Conservation (phyloP, 140 eudicot species). For the Cichorium intybus region DNA sequence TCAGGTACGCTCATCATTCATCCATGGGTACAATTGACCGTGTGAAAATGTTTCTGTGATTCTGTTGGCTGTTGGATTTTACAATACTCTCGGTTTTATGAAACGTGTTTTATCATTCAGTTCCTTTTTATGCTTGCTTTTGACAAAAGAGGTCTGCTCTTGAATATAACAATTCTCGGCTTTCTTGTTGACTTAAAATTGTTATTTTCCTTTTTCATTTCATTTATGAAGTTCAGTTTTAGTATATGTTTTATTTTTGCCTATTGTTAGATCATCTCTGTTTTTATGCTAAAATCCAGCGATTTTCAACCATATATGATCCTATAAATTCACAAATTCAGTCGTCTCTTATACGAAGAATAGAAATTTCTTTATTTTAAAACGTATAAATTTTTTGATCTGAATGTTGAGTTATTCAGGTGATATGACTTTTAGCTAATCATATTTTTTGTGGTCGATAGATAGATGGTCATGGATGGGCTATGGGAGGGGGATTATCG, state of each 20-base stretch:
- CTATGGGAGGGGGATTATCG: constrained; percentile 36
- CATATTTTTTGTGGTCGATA: constrained; percentile 9
- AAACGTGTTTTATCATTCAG: neutral
- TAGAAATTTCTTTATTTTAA: neutral
- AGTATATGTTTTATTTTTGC: constrained; percentile 1
- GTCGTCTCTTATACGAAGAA: neutral
- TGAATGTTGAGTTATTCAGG: constrained; percentile 4
- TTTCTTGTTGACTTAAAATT: constrained; percentile 16
- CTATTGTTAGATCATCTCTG: constrained; percentile 3
- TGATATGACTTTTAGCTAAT: neutral
- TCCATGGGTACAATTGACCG: neutral
- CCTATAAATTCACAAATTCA: constrained; percentile 5
- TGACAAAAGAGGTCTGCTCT: constrained; percentile 3
- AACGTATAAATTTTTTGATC: neutral
- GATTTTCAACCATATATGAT: neutral
- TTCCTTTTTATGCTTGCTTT: constrained; percentile 10
- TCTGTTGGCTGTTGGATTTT: neutral
- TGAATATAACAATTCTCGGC: neutral
- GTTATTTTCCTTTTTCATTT: constrained; percentile 8
- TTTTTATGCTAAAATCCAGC: neutral
- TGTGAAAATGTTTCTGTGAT: neutral
- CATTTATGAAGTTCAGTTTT: constrained; percentile 4
- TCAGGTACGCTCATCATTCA: constrained; percentile 26
- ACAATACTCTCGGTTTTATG: neutral
- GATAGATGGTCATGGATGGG: constrained; percentile 61